phyloP scores from a whole-genome alignment of 2,329 filamentous ascomycete genomes.

The Penicillium sp. region DNA sequence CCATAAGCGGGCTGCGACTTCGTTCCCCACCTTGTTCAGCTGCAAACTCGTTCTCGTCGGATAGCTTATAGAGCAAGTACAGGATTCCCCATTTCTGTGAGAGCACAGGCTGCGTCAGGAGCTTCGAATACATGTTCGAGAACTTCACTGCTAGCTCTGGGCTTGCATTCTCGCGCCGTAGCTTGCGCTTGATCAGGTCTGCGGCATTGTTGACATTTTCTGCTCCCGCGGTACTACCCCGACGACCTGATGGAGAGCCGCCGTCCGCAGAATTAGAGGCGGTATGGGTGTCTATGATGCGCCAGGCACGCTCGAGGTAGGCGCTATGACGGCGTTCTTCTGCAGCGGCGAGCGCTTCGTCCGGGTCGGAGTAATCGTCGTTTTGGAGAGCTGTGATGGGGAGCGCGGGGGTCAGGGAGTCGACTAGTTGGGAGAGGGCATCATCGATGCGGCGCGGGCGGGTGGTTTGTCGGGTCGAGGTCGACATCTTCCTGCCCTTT shows the following conservation, averaged over 20 bases:
- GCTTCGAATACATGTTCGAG: constrained; percentile 83
- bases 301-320: constrained; percentile 40
- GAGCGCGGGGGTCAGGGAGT: constrained; percentile 41
- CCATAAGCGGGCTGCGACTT: constrained; percentile 41
- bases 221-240: constrained; percentile 32
- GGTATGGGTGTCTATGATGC: constrained; percentile 35
- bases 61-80: constrained; percentile 82
- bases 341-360: constrained; percentile 36
- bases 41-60: constrained; percentile 43
- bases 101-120: constrained; percentile 87
- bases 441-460: constrained; percentile 46
- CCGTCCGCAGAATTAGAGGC: constrained; percentile 22
- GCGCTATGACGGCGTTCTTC: constrained; percentile 39
- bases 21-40: constrained; percentile 27
- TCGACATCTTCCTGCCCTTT: constrained; percentile 22
- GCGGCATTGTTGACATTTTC: constrained; percentile 80
- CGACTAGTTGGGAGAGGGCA: constrained; percentile 45
- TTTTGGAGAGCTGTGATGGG: constrained; percentile 30
- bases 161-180: constrained; percentile 74
- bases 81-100: constrained; percentile 97
- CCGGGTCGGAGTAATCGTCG: constrained; percentile 33
- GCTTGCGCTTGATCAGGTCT: constrained; percentile 84
- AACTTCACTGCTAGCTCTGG: constrained; percentile 77
- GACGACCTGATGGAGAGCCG: constrained; percentile 27
- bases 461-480: constrained; percentile 34